Percentiles rank a stretch among this genome's conserved stretches.
These are phyloP conservation scores for Leccinum incarnatum DNA, from an alignment of 768 basidiomycete genomes.

Conservation along the genomic window DNA sequence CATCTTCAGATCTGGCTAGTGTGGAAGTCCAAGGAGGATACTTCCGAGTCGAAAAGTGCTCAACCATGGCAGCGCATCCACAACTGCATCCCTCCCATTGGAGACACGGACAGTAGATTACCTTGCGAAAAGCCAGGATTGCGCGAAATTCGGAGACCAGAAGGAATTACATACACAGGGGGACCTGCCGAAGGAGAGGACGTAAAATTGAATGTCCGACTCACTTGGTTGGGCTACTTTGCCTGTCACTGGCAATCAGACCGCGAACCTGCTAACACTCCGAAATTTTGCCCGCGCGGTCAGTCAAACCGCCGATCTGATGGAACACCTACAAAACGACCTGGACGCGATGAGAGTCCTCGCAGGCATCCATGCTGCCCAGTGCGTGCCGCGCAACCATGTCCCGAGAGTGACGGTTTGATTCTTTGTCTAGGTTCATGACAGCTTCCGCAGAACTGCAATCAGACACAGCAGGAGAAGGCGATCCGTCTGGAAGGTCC, in stretches of 20 bases:
- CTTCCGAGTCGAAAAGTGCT: neutral
- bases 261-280: no score
- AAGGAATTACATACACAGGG: no score
- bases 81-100: neutral
- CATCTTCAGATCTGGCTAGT: neutral
- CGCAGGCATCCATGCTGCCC: slow-evolving; percentile 76
- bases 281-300: slow-evolving; percentile 45
- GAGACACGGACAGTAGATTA: neutral
- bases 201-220: no score
- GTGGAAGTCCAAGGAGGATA: neutral
- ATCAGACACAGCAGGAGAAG: slow-evolving; percentile 27
- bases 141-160: neutral
- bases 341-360: slow-evolving; percentile 77
- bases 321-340: slow-evolving; percentile 73
- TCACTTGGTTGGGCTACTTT: no score
- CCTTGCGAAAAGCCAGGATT: neutral
- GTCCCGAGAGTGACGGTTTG: neutral
- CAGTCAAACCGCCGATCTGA: slow-evolving; percentile 70
- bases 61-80: neutral
- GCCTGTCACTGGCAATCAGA: no score
- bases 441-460: slow-evolving; percentile 45
- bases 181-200: neutral
- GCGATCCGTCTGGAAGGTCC: slow-evolving; percentile 1
- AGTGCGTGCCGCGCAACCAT: slow-evolving; percentile 44
- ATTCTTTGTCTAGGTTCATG: slow-evolving; percentile 43